Conservation (phyloP, 805 yeast genomes). For the Debaryomyces castellii region DNA sequence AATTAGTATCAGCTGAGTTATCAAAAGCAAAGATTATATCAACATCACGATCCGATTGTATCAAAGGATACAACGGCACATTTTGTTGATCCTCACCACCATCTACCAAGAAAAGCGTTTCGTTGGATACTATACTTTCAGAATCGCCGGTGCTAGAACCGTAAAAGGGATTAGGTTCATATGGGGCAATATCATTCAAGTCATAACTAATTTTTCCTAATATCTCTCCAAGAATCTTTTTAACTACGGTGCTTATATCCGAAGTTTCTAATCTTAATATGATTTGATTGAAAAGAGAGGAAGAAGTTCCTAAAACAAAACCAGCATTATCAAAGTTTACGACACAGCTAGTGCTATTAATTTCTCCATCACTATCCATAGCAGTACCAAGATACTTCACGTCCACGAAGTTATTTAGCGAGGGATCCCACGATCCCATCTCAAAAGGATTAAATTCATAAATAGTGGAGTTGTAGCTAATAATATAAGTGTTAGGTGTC, state of each 20-base stretch:
- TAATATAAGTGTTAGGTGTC: constrained; percentile 56
- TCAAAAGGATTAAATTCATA: constrained; percentile 40
- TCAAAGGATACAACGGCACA: constrained; percentile 40
- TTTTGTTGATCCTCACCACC: constrained; percentile 46
- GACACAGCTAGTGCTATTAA: constrained; percentile 17
- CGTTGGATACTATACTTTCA: constrained; percentile 18
- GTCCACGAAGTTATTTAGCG: constrained; percentile 29
- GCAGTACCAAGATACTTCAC: constrained; percentile 30
- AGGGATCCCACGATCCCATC: constrained; percentile 44
- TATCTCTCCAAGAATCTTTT: constrained; percentile 22
- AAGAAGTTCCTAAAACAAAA: constrained; percentile 40
- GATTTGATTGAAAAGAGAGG: constrained; percentile 36
- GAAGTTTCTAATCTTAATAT: constrained; percentile 22
- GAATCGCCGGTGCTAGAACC: constrained; percentile 16
- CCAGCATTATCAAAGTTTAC: constrained; percentile 39
- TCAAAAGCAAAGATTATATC: constrained; percentile 44
- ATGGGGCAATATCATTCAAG: constrained; percentile 38
- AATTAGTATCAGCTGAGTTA: constrained; percentile 38
- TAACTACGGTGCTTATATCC: constrained; percentile 20
- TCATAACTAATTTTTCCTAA: constrained; percentile 21
- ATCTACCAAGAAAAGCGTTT: constrained; percentile 37
- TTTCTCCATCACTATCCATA: constrained; percentile 20
- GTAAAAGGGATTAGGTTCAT: constrained; percentile 41
- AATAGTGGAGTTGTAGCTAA: constrained; percentile 66
- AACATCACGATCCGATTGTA: constrained; percentile 33